A percentile compares a stretch with the other conserved stretches of the same genome.
These are phyloP conservation scores for Westerdykella ornata DNA, from an alignment of 2,329 filamentous ascomycete genomes.

Conservation along the genomic window DNA sequence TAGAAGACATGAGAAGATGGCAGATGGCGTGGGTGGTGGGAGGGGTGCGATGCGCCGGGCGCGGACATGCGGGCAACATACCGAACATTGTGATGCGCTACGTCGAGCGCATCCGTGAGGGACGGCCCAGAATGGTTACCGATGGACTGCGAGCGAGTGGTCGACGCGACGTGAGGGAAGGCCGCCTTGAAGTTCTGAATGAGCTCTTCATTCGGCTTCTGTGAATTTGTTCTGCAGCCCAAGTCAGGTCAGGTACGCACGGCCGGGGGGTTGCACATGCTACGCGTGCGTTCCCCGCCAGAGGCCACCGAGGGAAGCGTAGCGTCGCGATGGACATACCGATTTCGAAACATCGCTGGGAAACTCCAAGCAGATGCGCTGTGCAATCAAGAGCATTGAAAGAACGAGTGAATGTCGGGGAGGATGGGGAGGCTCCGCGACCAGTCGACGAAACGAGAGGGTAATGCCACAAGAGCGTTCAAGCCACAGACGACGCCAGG, in stretches of 20 bases:
- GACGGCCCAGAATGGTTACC: slow-evolving; percentile 40
- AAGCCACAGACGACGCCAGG: slow-evolving; percentile 29
- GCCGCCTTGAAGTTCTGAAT: slow-evolving; percentile 76
- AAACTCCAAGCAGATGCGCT: slow-evolving; percentile 24
- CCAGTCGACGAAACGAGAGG: slow-evolving; percentile 29
- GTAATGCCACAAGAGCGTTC: slow-evolving; percentile 30
- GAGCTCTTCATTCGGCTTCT: slow-evolving; percentile 80
- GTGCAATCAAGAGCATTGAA: slow-evolving; percentile 28
- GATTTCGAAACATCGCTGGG: slow-evolving; percentile 44
- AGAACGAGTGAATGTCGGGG: slow-evolving; percentile 17
- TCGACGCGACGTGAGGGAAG: slow-evolving; percentile 61
- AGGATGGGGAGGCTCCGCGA: slow-evolving; percentile 19
- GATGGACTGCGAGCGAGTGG: slow-evolving; percentile 40
- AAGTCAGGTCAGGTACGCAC: slow-evolving; percentile 18
- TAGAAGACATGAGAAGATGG: neutral
- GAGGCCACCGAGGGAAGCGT: slow-evolving; percentile 4
- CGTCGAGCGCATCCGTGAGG: slow-evolving; percentile 43
- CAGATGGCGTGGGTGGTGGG: neutral
- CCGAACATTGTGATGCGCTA: slow-evolving; percentile 38
- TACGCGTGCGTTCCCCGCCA: neutral
- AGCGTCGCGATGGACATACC: slow-evolving; percentile 29
- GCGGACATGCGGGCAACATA: slow-evolving; percentile 29
- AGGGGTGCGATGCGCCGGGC: slow-evolving; percentile 8
- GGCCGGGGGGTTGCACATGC: neutral
- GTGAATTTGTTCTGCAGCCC: slow-evolving; percentile 59